These are phyloP conservation scores for Oleoguttula mirabilis DNA, from an alignment of 495 filamentous ascomycete genomes.

Conservation along the genomic window DNA sequence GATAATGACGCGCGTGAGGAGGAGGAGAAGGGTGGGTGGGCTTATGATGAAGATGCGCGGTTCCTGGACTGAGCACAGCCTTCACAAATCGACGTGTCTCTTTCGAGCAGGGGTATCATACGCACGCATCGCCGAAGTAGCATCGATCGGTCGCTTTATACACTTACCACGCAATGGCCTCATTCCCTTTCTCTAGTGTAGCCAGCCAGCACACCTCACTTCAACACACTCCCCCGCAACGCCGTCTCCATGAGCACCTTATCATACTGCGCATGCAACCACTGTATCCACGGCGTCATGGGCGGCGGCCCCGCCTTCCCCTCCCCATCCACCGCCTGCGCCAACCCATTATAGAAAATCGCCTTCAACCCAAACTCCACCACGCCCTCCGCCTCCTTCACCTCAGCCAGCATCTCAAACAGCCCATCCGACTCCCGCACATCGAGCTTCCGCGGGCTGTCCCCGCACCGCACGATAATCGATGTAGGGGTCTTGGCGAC, in stretches of 20 bases:
- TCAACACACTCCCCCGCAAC: constrained; percentile 25
- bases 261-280: constrained; percentile 52
- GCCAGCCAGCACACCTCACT: no score
- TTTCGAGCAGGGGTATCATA: no score
- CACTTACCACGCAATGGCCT: no score
- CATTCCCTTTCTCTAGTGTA: no score
- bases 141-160: no score
- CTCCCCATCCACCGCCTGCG: constrained; percentile 25
- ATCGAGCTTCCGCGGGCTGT: constrained; percentile 45
- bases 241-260: constrained; percentile 51
- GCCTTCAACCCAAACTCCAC: constrained; percentile 59
- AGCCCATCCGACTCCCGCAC: constrained; percentile 54
- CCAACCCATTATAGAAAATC: constrained; percentile 47
- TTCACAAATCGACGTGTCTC: no score
- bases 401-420: constrained; percentile 52
- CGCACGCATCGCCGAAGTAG: no score
- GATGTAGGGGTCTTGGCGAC: constrained; percentile 49
- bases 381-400: constrained; percentile 46
- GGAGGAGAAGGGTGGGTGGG: neutral
- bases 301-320: no score
- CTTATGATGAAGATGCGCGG: constrained; percentile 13
- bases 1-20: constrained; percentile 4
- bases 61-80: constrained; percentile 12
- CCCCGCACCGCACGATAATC: constrained; percentile 55
- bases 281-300: constrained; percentile 43